These are phyloP conservation scores for Gamsiella multidivaricata DNA, from an alignment of 192 early-diverging fungal species.

Conservation along the genomic window DNA sequence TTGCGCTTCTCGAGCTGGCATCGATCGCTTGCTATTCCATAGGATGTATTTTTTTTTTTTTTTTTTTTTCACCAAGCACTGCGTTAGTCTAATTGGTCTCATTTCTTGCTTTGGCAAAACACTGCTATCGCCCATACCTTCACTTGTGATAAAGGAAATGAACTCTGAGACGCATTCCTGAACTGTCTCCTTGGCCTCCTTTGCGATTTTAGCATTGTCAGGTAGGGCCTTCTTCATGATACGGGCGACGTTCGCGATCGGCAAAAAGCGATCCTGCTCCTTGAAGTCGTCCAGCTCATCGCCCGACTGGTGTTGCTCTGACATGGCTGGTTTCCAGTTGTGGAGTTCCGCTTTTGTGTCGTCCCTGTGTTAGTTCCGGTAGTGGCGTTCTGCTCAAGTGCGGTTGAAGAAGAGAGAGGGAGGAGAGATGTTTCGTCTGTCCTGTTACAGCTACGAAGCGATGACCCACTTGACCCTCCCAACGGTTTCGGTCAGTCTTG, in stretches of 20 bases:
- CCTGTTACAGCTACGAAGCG: too few relatives aligned
- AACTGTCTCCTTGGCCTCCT: conserved; percentile 96
- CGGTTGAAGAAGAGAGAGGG: not conserved
- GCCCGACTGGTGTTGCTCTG: conserved; percentile 62
- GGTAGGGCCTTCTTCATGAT: conserved; percentile 98
- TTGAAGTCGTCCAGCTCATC: conserved; percentile 84
- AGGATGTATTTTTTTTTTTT: not conserved
- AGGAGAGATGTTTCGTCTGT: too few relatives aligned
- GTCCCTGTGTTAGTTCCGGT: too few relatives aligned
- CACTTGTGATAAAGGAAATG: conserved; percentile 97
- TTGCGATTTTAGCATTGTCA: conserved; percentile 97
- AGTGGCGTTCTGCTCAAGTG: too few relatives aligned
- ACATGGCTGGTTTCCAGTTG: conserved; percentile 30
- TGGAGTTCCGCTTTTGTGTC: too few relatives aligned
- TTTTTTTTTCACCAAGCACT: too few relatives aligned
- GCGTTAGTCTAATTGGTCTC: too few relatives aligned
- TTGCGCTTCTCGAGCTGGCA: conserved; percentile 96
- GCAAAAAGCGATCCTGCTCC: conserved; percentile 95
- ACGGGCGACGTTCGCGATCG: conserved; percentile 95
- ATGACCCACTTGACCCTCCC: not conserved
- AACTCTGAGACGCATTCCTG: conserved; percentile 99
- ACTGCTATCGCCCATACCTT: conserved; percentile 75
- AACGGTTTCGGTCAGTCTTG: not conserved
- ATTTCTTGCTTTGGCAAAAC: too few relatives aligned
- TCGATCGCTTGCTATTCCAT: conserved; percentile 82